Conservation (phyloP, 129 eudicot genomes). For the Lonicera japonica region DNA sequence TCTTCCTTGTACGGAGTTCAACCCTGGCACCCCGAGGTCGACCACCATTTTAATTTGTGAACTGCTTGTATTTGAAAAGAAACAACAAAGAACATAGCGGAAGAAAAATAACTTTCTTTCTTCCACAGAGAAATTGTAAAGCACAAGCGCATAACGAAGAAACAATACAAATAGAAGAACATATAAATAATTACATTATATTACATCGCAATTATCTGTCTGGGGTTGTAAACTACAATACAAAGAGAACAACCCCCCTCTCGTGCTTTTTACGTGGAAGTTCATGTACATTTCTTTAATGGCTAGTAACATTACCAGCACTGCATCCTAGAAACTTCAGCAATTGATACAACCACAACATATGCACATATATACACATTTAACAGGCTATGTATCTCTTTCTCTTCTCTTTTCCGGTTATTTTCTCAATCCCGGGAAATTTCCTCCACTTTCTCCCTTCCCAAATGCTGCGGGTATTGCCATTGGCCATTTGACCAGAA, state of each 20-base stretch:
- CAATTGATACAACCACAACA: too few relatives aligned
- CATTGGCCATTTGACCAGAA: constrained; percentile 5
- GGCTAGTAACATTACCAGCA: neutral
- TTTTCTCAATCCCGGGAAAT: neutral
- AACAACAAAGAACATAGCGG: neutral
- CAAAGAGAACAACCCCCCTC: too few relatives aligned
- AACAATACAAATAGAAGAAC: too few relatives aligned
- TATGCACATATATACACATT: neutral
- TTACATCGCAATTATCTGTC: too few relatives aligned
- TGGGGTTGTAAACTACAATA: too few relatives aligned
- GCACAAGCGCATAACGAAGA: neutral
- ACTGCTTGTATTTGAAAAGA: too few relatives aligned
- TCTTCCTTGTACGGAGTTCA: too few relatives aligned
- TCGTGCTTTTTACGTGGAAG: neutral
- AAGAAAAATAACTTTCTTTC: neutral
- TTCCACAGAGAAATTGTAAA: too few relatives aligned
- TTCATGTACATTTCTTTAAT: neutral
- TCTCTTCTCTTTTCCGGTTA: neutral
- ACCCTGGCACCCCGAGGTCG: too few relatives aligned
- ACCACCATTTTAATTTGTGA: too few relatives aligned
- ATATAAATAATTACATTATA: too few relatives aligned
- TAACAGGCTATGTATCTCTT: neutral
- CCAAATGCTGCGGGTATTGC: too few relatives aligned
- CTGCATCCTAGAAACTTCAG: neutral
- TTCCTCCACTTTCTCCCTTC: neutral